These are phyloP conservation scores for Castanea mollissima DNA, from an alignment of 306 rosid species.

Conservation along the genomic window DNA sequence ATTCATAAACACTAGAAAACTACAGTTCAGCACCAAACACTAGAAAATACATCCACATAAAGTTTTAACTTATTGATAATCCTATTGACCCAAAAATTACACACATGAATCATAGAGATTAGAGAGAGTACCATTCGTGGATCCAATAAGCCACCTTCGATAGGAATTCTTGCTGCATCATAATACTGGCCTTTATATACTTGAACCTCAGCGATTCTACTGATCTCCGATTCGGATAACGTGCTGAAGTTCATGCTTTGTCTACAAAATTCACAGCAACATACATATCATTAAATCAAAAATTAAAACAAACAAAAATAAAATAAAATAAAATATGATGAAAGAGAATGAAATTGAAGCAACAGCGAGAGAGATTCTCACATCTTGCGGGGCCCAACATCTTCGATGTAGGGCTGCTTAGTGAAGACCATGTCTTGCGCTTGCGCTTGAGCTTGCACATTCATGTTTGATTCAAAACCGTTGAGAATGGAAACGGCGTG, in stretches of 20 bases:
- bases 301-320: not conserved
- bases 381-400: slow-evolving; percentile 66
- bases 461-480: slow-evolving; percentile 26
- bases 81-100: no score
- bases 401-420: slow-evolving; percentile 74
- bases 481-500: not conserved
- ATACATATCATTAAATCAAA: not conserved
- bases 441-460: slow-evolving; percentile 23
- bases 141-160: slow-evolving; percentile 72
- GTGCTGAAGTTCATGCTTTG: slow-evolving; percentile 57
- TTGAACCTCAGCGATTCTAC: slow-evolving; percentile 69
- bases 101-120: not conserved
- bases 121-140: slow-evolving; percentile 59
- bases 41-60: no score
- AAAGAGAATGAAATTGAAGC: not conserved
- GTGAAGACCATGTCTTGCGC: slow-evolving; percentile 53
- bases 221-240: slow-evolving; percentile 64
- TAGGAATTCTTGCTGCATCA: slow-evolving; percentile 35
- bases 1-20: not conserved
- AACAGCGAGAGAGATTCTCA: slow-evolving; percentile 14
- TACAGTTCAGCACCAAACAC: no score
- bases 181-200: slow-evolving; percentile 57
- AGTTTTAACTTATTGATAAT: no score
- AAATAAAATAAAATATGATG: not conserved
- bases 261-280: slow-evolving; percentile 38